Percentiles rank a stretch among this genome's conserved stretches.
Evolutionary conservation across 2,329 filamentous ascomycete species (phyloP).

Genomic region (Golovinomyces cichoracearum): DNA sequence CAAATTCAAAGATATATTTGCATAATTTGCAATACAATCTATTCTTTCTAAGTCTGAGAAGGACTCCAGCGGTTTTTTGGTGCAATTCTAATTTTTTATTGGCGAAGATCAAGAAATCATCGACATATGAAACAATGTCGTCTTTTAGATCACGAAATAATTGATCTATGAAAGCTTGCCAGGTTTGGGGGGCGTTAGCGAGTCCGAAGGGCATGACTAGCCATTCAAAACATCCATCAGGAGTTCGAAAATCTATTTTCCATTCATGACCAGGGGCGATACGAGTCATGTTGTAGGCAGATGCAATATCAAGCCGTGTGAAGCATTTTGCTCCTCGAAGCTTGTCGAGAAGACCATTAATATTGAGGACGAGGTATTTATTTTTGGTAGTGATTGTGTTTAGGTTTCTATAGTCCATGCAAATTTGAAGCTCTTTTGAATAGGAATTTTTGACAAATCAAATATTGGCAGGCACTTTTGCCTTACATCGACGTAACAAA

Average conservation of each 20-base stretch:
- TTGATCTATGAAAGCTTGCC: conserved; percentile 1
- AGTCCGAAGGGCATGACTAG: conserved; percentile 3
- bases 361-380: conserved; percentile 1
- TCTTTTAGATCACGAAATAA: neutral
- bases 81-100: neutral
- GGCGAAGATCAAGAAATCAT: neutral
- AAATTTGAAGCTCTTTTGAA: neutral
- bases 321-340: neutral
- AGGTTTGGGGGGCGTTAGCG: neutral
- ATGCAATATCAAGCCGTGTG: neutral
- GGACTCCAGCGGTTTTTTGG: neutral
- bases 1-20: neutral
- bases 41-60: neutral
- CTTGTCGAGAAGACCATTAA: neutral
- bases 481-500: neutral
- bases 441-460: neutral
- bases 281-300: conserved; percentile 1
- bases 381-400: neutral
- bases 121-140: neutral
- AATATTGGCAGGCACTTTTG: neutral
- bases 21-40: neutral
- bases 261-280: neutral
- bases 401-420: neutral
- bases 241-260: neutral
- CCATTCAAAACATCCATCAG: neutral